Base-by-base conservation (phyloP, 148 eudicot genomes). In the Nepenthes mirabilis region DNA sequence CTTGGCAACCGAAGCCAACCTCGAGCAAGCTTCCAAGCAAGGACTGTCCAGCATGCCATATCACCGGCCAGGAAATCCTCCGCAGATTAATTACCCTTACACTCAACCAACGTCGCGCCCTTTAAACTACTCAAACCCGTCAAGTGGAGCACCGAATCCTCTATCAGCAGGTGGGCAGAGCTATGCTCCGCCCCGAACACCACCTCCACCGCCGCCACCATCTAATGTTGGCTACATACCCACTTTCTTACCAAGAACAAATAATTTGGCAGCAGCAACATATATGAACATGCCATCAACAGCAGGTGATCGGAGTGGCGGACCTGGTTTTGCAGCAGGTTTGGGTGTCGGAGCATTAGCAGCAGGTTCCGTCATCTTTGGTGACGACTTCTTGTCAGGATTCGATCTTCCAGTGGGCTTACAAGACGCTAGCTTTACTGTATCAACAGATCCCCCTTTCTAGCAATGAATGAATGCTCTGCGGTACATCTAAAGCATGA, bases 301-400 rank as follows among this genome's bases (percentile, higher is more conserved):
- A 8, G 77, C 66, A 33, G 77, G 76, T 47, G 50, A 52, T 9
- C 71, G 47, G 2, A 14, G 56, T 34, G 43, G 14, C 1, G 72
- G 90, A 45, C 78, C 84, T 48, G 90, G 84, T 47, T 77, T 90
- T 60, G 88, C 80, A 52, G 81, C 69, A 61, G 97, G 95, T 63
- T 5, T 84, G 65, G 95, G 95, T 32, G 95, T 80, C 1, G 90
- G 97, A 66, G 90, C 86, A 45, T 66, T 90, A 52, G 88, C 90
- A 34, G 95, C 88, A 34, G 90, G 94, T 54, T 86, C 90, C 62
- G 81, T 84, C 43, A 80, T 90, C 54, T 90, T 76, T 33, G 97
- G 94, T 10, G 93, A 77, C 70, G 90, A 86, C 66, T 65, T 78
- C 47, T 71, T 80, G 80, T 78, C 95, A 1, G 91, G 88, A 33